Evolutionary conservation across 108 stramenopile genomes (phyloP), one percentile per base, ranked within the genome.

Genomic region (Nitzschia sp.): DNA sequence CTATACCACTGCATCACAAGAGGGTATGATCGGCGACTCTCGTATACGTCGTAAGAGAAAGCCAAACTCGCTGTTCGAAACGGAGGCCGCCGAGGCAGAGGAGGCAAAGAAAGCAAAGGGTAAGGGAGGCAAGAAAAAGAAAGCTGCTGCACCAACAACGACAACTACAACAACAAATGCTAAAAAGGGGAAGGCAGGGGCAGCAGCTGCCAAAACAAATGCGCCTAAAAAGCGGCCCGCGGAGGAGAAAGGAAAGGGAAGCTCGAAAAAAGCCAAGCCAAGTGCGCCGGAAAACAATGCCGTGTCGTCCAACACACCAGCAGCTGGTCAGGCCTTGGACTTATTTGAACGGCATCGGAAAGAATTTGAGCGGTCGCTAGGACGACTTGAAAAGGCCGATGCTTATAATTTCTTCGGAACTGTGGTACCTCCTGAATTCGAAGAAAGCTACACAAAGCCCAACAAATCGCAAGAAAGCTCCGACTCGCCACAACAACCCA

Each of bases 341-440:
- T 31, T 93, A 67, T 90, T 81, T 46, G 72, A 72, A 47, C 72
- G 73, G 38, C 92, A 93, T 60, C 78, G 80, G 21, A 67, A 81
- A 35, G 92, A 90, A 66, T 86, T 93, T 73, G 92, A 93, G 69
- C 70, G 88, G 13, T 73, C 58, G 22, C 23, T 90, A 15, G 41
- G 15, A 13, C 76, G 89, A 50, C 59, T 93, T 21, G 82, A 93
- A 66, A 93, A 90, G 72, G 45, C 79, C 53, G 92, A 93, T 75
- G 66, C 70, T 25, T 93, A 81, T 57, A 74, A 77, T 38, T 90
- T 81, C 61, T 93, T 93, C 66, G 73, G 75, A 4, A 85, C 80
- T 15, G 66, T 77, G 11, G 76, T 80, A 36, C 91, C 91, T 58
- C 58, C 80, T 15, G 83, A 85, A 45, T 77, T 75, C 58, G 81